Base-by-base conservation (phyloP, 208 protist species). In the Trypanosoma melophagium region DNA sequence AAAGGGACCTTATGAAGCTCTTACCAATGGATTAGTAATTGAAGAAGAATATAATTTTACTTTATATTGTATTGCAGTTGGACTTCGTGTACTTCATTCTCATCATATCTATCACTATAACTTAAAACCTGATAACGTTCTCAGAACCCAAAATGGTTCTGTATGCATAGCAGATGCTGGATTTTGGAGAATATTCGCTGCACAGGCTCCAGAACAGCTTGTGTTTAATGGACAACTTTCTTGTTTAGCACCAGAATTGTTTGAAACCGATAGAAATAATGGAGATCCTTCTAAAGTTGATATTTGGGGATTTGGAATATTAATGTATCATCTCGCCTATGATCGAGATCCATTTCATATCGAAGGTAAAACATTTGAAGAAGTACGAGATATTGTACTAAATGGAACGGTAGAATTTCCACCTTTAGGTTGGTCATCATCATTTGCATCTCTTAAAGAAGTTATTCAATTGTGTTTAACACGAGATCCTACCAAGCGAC, bases 271-370 rank as follows among this genome's bases (percentile, higher is more conserved):
- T 38, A 17, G 16, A 51, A 8, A 42, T 9, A 13, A 25, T 49
- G 14, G 38, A 2, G 24, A 69, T 60, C 50, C 35, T 68, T 63
- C 67, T 1, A 87, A 83, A 74, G 83, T 90, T 42, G 89, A 95
- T 61, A 76, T 90, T 0, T 95, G 89, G 87, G 85, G 86, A 22
- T 87, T 92, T 60, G 89, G 89, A 28, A 54, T 91, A 8, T 72
- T 95, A 47, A 88, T 95, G 85, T 95, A 93, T 64, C 83, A 76
- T 19, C 79, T 95, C 45, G 86, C 85, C 4, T 95, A 89, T 68
- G 86, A 83, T 17, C 42, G 21, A 9, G 75, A 86, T 8, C 84
- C 84, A 13, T 69, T 92, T 59, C 69, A 79, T 51, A 88, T 93
- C 58, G 84, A 80, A 14, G 79, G 88, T 41, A 78, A 76, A 41